Percentiles rank a stretch among this genome's conserved stretches.
Evolutionary conservation across 768 basidiomycete genomes (phyloP).

Genomic region (Mycena filopes): DNA sequence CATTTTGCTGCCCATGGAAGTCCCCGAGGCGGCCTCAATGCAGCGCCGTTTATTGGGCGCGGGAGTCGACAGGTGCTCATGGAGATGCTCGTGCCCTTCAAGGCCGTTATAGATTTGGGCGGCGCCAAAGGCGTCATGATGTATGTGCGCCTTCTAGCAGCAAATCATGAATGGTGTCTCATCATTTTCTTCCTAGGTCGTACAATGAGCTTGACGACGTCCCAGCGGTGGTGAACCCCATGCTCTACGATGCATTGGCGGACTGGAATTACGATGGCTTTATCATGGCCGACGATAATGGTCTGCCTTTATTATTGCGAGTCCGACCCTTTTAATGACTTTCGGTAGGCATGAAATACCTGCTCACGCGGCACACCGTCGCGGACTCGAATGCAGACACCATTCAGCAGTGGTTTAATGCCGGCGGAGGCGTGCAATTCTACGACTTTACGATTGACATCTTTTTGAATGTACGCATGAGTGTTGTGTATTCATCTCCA

Average conservation of each 20-base stretch:
- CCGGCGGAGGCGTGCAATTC: slow-evolving; percentile 38
- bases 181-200: slow-evolving; percentile 23
- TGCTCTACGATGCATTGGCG: slow-evolving; percentile 38
- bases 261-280: slow-evolving; percentile 40
- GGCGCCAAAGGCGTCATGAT: slow-evolving; percentile 40
- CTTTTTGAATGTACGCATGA: slow-evolving; percentile 34
- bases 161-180: too few species aligned
- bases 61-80: slow-evolving; percentile 36
- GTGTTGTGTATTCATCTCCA: background rate
- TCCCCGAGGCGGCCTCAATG: slow-evolving; percentile 37
- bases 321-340: background rate
- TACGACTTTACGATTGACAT: slow-evolving; percentile 38
- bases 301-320: slow-evolving; percentile 3
- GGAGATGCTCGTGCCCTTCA: slow-evolving; percentile 41
- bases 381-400: slow-evolving; percentile 35
- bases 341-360: slow-evolving; percentile 31
- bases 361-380: slow-evolving; percentile 28
- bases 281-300: slow-evolving; percentile 35
- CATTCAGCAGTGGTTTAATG: slow-evolving; percentile 41
- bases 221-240: slow-evolving; percentile 35
- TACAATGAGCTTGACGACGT: slow-evolving; percentile 40
- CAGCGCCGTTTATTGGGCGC: slow-evolving; percentile 36
- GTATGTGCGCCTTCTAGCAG: too few species aligned
- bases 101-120: slow-evolving; percentile 37
- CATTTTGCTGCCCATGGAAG: slow-evolving; percentile 41